Conservation (phyloP, 2,329 filamentous ascomycete genomes). For the Coniochaeta ligniaria region DNA sequence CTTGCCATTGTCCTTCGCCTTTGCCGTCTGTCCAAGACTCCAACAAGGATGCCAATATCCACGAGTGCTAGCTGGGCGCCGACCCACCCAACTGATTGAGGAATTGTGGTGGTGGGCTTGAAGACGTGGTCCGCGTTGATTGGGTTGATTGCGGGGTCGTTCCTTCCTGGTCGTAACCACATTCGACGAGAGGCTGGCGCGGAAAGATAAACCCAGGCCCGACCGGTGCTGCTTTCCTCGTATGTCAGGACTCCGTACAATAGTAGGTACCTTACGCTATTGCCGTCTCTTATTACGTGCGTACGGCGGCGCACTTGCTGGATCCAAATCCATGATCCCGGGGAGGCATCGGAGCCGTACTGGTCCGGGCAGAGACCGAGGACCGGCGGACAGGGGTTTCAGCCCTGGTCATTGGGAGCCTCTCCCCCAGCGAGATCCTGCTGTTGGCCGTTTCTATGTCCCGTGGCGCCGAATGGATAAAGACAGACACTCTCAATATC, state of each 20-base stretch:
- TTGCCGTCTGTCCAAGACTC: background rate
- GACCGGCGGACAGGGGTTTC: background rate
- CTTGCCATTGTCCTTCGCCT: background rate
- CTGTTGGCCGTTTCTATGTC: background rate
- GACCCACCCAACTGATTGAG: conserved; percentile 4
- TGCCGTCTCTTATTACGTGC: conserved; percentile 3
- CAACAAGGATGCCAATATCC: background rate
- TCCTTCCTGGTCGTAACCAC: conserved; percentile 14
- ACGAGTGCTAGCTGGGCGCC: background rate
- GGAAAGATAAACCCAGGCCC: conserved; percentile 16
- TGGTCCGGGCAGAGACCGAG: background rate
- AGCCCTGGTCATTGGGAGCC: no score
- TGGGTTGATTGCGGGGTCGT: conserved; percentile 14
- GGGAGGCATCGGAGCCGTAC: conserved; percentile 3
- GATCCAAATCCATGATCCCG: conserved; percentile 6
- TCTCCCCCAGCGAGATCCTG: background rate
- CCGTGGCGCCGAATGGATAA: background rate
- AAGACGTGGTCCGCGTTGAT: conserved; percentile 25
- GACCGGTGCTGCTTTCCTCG: background rate
- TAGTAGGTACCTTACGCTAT: no score
- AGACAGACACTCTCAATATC: background rate
- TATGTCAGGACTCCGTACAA: background rate
- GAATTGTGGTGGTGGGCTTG: conserved; percentile 20
- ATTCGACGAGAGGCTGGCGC: conserved; percentile 19
- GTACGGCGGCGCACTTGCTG: background rate